Conservation (phyloP, 345 rosid species). For the Hypericum perforatum region DNA sequence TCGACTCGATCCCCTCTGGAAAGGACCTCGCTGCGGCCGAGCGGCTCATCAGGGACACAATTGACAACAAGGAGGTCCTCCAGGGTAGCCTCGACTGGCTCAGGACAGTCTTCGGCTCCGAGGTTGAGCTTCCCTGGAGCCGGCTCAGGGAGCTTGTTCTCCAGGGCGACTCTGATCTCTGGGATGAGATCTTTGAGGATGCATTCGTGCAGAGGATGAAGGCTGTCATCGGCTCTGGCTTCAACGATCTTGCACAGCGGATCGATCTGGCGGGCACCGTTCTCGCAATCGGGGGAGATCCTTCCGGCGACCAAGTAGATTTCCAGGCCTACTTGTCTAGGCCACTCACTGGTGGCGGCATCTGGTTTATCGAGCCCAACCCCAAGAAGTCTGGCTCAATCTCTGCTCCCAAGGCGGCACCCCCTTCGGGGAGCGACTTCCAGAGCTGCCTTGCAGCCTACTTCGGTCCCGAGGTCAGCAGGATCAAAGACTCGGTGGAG, state of each 20-base stretch:
- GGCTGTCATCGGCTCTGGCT: constrained; percentile 51
- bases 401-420: constrained; percentile 32
- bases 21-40: constrained; percentile 73
- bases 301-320: constrained; percentile 41
- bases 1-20: constrained; percentile 59
- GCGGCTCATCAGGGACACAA: constrained; percentile 62
- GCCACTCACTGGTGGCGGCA: constrained; percentile 82
- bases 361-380: constrained; percentile 88
- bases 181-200: constrained; percentile 97
- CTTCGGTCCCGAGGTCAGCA: constrained; percentile 84
- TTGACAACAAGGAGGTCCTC: constrained; percentile 78
- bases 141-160: constrained; percentile 84
- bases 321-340: constrained; percentile 74
- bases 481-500: constrained; percentile 80
- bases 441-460: constrained; percentile 71
- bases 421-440: constrained; percentile 57
- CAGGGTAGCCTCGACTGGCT: constrained; percentile 95
- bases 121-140: constrained; percentile 93
- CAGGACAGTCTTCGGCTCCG: constrained; percentile 83
- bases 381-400: constrained; percentile 38
- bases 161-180: constrained; percentile 75
- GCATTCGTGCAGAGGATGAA: constrained; percentile 90
- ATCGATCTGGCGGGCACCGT: constrained; percentile 48
- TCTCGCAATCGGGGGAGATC: constrained; percentile 29
- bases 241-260: constrained; percentile 46